Evolutionary conservation across 2,329 filamentous ascomycete species (phyloP), one percentile per base, ranked within the genome.

Genomic region (Sclerotinia subarctica): DNA sequence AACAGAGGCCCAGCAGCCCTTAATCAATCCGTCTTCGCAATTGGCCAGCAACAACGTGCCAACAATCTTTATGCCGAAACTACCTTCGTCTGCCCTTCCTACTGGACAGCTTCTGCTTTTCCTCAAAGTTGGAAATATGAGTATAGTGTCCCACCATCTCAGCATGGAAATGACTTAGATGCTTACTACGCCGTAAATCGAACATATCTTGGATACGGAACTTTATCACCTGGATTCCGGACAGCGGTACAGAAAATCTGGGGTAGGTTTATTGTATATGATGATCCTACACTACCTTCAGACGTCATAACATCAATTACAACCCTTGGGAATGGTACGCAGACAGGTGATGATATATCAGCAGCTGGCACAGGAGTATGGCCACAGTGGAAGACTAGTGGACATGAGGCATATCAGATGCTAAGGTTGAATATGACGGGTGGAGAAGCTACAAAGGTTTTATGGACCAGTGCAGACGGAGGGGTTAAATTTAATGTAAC

Each of bases 71-170:
- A 69, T 47, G 53, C 68, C 6, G 84, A 86, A 76, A 80, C 80
- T 1, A 84, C 82, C 0, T 85, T 85, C 65, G 79, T 84, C 17
- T 86, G 84, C 72, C 81, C 84, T 0, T 79, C 80, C 0, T 85
- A 85, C 75, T 86, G 82, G 83, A 75, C 84, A 52, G 79, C 81
- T 1, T 77, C 79, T 42, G 82, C 82, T 0, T 85, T 63, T n/a
- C 19, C 57, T 2, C 35, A 75, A 35, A 70, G 77, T 35, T 83
- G 78, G 76, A 81, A 81, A 67, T 83, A 83, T 68, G 81, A 84
- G 69, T 82, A 79, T 72, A 79, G 77, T 1, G 76, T 79, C 1
- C 76, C 77, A 0, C 76, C 77, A 29, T 74, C 78, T 0, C 67
- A 74, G 11, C 80, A 82, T 64, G 78, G 76, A 7, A 69, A 69